Percentiles rank a stretch among this genome's conserved stretches.
These are phyloP conservation scores for Cercospora beticola DNA, from an alignment of 2,329 filamentous ascomycete species.

Conservation along the genomic window DNA sequence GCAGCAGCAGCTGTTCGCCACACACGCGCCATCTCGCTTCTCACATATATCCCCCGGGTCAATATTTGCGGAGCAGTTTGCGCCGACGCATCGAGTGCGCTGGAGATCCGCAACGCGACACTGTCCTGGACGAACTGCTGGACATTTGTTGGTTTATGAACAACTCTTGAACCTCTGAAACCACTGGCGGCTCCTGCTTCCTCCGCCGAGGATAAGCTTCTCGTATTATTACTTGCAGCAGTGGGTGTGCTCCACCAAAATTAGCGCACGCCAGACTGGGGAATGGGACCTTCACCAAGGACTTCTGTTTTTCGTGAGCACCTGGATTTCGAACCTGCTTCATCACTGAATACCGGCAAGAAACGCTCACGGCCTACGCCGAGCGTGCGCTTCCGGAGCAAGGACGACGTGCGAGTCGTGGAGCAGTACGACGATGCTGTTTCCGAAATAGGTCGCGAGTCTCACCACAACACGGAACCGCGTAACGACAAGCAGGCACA, in stretches of 20 bases:
- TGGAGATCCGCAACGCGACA: neutral
- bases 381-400: constrained; percentile 32
- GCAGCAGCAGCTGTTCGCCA: neutral
- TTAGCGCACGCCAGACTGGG: constrained; percentile 8
- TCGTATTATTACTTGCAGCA: constrained; percentile 17
- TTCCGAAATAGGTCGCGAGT: constrained; percentile 16
- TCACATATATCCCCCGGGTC: neutral
- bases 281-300: constrained; percentile 9
- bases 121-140: neutral
- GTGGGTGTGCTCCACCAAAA: constrained; percentile 14
- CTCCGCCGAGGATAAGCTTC: constrained; percentile 14
- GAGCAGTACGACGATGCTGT: constrained; percentile 27
- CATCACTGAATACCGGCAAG: neutral
- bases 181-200: neutral
- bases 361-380: constrained; percentile 14
- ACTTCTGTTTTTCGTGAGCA: constrained; percentile 16
- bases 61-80: neutral
- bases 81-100: neutral
- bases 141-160: neutral
- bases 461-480: constrained; percentile 7
- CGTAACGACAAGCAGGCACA: neutral
- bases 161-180: neutral
- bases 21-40: neutral
- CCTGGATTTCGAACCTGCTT: neutral
- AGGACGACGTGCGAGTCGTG: constrained; percentile 32